phyloP scores from a whole-genome alignment of 768 basidiomycete genomes.

The Coprinellus micaceus region DNA sequence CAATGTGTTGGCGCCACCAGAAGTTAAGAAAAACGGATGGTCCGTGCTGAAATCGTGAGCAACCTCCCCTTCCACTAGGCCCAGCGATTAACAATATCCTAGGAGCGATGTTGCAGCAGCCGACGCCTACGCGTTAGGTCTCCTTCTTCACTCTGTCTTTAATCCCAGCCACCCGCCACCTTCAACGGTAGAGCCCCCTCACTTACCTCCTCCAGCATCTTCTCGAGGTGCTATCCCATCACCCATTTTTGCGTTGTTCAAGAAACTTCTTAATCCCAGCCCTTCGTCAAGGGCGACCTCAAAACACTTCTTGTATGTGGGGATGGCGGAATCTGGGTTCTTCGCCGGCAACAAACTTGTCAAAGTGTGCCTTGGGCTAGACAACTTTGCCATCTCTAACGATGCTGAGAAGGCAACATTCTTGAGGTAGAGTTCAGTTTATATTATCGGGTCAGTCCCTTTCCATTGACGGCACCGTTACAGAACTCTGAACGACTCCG shows the following conservation, averaged over 20 bases:
- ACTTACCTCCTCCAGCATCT: conserved; percentile 72
- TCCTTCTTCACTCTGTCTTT: conserved; percentile 83
- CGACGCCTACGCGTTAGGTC: conserved; percentile 86
- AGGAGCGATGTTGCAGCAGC: conserved; percentile 57
- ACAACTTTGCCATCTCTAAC: conserved; percentile 75
- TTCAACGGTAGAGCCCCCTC: conserved; percentile 64
- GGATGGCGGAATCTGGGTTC: conserved; percentile 81
- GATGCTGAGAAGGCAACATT: conserved; percentile 77
- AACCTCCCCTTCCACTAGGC: background rate
- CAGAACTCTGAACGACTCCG: conserved; percentile 77
- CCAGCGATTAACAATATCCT: background rate
- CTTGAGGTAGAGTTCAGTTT: conserved; percentile 47
- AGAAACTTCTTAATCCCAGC: conserved; percentile 86
- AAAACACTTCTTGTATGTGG: conserved; percentile 73
- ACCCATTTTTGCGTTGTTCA: conserved; percentile 74
- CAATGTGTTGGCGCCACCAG: conserved; percentile 67
- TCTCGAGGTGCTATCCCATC: conserved; percentile 75
- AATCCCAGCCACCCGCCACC: conserved; percentile 78
- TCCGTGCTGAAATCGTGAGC: conserved; percentile 74
- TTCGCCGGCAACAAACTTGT: conserved; percentile 81
- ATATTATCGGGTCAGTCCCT: background rate
- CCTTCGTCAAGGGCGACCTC: conserved; percentile 74
- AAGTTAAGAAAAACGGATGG: conserved; percentile 89
- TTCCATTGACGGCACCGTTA: background rate
- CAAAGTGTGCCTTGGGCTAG: conserved; percentile 79